A percentile compares a stretch with the other conserved stretches of the same genome.
phyloP scores from a whole-genome alignment of 805 yeast species.

The Metschnikowia lachancei region DNA sequence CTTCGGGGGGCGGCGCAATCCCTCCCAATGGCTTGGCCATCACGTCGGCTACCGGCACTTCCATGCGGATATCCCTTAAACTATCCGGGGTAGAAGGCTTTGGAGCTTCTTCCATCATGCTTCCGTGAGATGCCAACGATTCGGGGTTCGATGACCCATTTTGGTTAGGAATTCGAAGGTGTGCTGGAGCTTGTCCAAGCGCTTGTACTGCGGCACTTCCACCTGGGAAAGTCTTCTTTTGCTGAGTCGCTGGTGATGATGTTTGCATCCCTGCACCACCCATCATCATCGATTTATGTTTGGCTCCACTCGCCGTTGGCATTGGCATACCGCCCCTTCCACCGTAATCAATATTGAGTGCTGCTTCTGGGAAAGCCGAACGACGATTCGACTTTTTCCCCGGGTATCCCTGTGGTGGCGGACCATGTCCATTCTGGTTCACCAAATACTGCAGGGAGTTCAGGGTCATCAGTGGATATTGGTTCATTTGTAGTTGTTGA shows the following conservation, averaged over 20 bases:
- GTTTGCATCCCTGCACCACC: constrained; percentile 17
- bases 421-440: constrained; percentile 5
- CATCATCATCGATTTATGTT: constrained; percentile 20
- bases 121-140: constrained; percentile 24
- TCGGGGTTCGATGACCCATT: constrained; percentile 17
- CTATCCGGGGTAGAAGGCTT: constrained; percentile 22
- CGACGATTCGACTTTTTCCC: constrained; percentile 37
- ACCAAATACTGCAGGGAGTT: constrained; percentile 9
- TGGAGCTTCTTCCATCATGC: constrained; percentile 26
- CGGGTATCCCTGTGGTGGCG: constrained; percentile 5
- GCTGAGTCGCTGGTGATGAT: constrained; percentile 19
- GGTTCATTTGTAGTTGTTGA: constrained; percentile 7
- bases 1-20: constrained; percentile 20
- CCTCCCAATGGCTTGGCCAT: constrained; percentile 32
- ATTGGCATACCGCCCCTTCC: constrained; percentile 50
- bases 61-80: constrained; percentile 18
- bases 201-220: constrained; percentile 1
- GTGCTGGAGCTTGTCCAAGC: constrained; percentile 1
- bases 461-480: constrained; percentile 14
- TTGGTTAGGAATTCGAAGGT: constrained; percentile 13
- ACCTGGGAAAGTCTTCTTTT: constrained; percentile 15
- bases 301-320: constrained; percentile 22
- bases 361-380: constrained; percentile 34
- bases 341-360: constrained; percentile 40
- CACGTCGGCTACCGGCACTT: constrained; percentile 20